Base-by-base conservation (phyloP, 345 rosid species). In the Bretschneidera sinensis region DNA sequence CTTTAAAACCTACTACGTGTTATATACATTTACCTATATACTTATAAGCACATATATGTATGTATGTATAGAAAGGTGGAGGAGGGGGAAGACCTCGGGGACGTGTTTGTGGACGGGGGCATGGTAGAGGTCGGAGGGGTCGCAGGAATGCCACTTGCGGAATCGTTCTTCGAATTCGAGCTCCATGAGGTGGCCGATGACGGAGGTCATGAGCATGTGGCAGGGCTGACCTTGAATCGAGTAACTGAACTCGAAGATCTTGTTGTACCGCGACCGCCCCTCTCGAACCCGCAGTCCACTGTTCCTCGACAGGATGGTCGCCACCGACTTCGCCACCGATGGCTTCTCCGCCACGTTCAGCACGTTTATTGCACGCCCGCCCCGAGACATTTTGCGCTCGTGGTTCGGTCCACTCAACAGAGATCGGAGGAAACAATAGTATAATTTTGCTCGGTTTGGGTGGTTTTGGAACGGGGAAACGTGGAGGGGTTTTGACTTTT, bases 331-430 rank as follows among this genome's bases (percentile, higher is more conserved):
- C 71, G 98, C 98, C 69, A 92, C 98, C n/a, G 95, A 92, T 18
- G 98, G 98, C 77, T 92, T 92, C 86, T 92, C 98, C 70, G 98
- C 98, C 76, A 92, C 98, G 58, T 84, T 92, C 54, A 92, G 64
- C 20, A 86, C 96, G 24, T 73, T 77, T 54, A 85, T 79, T 61
- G 82, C 64, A 0, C 84, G 75, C 64, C 86, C 78, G 31, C 81
- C 81, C 33, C 83, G 72, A 33, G 86, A 70, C 88, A 82, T 82
- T 58, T 61, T 53, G n/a, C 63, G 66, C 60, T 62, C 67, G 34
- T 34, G 54, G 48, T 20, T 66, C 6, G 21, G 15, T 61, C 18
- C 15, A n/a, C n/a, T n/a, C n/a, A n/a, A n/a, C n/a, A n/a, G n/a
- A n/a, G n/a, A n/a, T n/a, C n/a, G n/a, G n/a, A n/a, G n/a, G n/a